Evolutionary conservation across 257 asterid genomes (phyloP).

Genomic region (Solanum virginianum): DNA sequence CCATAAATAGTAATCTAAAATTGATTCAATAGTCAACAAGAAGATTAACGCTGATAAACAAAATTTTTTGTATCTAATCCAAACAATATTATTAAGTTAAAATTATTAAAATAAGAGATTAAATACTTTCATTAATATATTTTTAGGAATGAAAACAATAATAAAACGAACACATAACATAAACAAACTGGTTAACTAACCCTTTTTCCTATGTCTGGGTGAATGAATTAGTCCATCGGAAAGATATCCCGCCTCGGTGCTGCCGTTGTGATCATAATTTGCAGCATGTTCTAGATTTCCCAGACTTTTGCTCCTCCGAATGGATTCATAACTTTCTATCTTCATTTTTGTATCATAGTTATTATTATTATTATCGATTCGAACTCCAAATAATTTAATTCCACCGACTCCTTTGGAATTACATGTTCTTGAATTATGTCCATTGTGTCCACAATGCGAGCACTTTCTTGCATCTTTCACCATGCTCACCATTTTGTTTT

Average conservation of each 20-base stretch:
- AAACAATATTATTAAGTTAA: too few relatives aligned
- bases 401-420: neutral
- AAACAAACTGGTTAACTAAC: neutral
- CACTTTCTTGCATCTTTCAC: slow-evolving; percentile 9
- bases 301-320: slow-evolving; percentile 35
- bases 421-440: slow-evolving; percentile 21
- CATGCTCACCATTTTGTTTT: neutral
- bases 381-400: slow-evolving; percentile 47
- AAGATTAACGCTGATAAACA: too few relatives aligned
- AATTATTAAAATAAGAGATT: too few relatives aligned
- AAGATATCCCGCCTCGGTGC: slow-evolving; percentile 16
- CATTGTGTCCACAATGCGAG: slow-evolving; percentile 22
- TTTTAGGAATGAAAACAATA: too few relatives aligned
- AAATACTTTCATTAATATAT: too few relatives aligned
- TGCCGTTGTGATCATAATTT: neutral
- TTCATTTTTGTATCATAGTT: neutral
- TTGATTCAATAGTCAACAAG: too few relatives aligned
- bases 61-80: too few relatives aligned
- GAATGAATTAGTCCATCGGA: slow-evolving; percentile 32
- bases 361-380: slow-evolving; percentile 2
- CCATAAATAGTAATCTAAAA: too few relatives aligned
- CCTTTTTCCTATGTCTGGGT: slow-evolving; percentile 22
- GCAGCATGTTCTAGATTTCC: slow-evolving; percentile 15
- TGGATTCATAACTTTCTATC: neutral
- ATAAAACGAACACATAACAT: too few relatives aligned